Evolutionary conservation across 163 green algal species (phyloP), one percentile per base, ranked within the genome.

Genomic region (Scenedesmus sp.): DNA sequence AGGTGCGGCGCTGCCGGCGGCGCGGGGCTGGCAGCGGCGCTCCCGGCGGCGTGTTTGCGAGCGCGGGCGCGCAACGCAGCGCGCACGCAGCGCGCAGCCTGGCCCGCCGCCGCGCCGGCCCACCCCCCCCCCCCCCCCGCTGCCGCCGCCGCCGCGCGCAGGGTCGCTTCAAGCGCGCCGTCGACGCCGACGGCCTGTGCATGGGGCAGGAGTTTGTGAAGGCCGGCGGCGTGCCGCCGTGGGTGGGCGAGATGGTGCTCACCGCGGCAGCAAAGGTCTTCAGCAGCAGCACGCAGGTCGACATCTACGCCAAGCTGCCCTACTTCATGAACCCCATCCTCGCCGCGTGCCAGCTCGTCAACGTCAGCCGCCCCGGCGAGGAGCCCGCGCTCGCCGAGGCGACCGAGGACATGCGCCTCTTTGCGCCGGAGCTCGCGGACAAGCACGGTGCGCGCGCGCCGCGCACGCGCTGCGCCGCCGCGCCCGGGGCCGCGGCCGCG

Each of bases 151-250:
- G 20, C 31, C 69, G 15, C 39, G 4, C 26, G 26, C 51, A 83
- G 75, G 75, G 75, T 36, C 54, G 45, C 34, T 83, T 83, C 75
- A 76, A 77, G 45, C 75, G 75, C n/a, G 5, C 39, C 1, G 75
- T 83, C 15, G 64, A 60, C 26, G 75, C 75, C 51, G 36, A 53
- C 22, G 65, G 26, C 4, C 36, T 83, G 31, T 83, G 75, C 65
- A 83, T 83, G 64, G 75, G 75, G 26, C 75, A 83, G 29, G 75
- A 83, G 75, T 83, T 83, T 77, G 75, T 83, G 26, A 83, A 83
- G 64, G 57, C 75, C 1, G 75, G 51, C 47, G 71, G 70, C 33
- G 36, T 71, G 11, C 58, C 67, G 1, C 75, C 75, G 9, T 83
- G 75, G 75, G n/a, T 83, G 13, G 58, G 63, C 15, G 75, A 83